Base-by-base conservation (phyloP, 2,329 filamentous ascomycete species). In the Shiraia bambusicola region DNA sequence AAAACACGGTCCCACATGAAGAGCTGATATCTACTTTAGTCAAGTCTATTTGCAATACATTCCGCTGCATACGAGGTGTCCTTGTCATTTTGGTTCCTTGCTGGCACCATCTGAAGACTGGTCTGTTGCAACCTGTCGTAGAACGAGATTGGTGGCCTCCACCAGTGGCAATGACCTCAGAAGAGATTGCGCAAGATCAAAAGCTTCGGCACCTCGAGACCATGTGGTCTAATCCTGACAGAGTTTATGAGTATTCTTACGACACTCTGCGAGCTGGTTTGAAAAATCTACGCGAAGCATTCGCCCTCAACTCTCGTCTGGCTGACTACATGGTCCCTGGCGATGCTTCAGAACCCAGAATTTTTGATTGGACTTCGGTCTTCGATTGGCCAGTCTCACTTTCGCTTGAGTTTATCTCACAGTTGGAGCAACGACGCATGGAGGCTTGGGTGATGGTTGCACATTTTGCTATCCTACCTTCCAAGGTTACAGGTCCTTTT, bases 401-500 rank as follows among this genome's bases (percentile, higher is more conserved):
- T 26, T 45, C 54, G 7, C 30, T 42, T 3, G 47, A 46, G 3
- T 61, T 56, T 28, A 32, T 58, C 13, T 28, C 41, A 4, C 38
- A 62, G 3, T 35, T 65, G 7, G 60, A 60, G 28, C 38, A 56
- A 29, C 43, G 40, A 3, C 31, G 35, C 7, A 47, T 55, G 16
- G 56, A 63, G 34, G 55, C 60, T 13, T 63, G 59, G 56, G 50
- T 61, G 2, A 49, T 65, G 6, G 29, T 63, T 12, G 58, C 61
- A 16, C 62, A 63, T 46, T 61, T 52, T 30, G 59, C 49, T 3
- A 55, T 65, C 2, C 41, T 61, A 9, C 44, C 47, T 3, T 42
- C 37, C 16, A 50, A 54, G 28, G 31, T 54, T 8, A 26, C 35
- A n/a, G 33, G 33, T 2, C 17, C 56, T 3, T 53, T 50, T 45